Evolutionary conservation across 73 alveolate species (phyloP).

Genomic region (Symbiodinium pilosum): DNA sequence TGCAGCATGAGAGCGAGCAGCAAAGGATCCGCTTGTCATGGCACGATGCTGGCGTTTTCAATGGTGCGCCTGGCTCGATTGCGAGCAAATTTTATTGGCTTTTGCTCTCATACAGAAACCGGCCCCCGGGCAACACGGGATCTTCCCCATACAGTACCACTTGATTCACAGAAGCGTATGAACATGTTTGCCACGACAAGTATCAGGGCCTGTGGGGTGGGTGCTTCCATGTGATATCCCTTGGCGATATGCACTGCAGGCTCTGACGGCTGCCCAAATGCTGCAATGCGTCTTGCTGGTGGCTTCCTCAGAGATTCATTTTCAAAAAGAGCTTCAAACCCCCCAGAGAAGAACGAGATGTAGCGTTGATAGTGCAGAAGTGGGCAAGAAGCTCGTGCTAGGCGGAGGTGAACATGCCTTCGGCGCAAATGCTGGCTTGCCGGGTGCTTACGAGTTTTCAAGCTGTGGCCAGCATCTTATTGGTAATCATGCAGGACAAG

Average conservation of each 20-base stretch:
- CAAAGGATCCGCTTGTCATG: constrained; percentile 50
- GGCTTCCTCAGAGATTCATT: background rate
- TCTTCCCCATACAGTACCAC: too few species aligned
- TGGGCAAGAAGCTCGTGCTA: background rate
- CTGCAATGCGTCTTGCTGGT: constrained; percentile 29
- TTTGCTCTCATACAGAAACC: background rate
- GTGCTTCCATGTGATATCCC: too few species aligned
- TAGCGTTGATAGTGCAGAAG: too few species aligned
- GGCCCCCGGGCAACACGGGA: too few species aligned
- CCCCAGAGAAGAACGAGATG: too few species aligned
- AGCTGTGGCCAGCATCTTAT: too few species aligned
- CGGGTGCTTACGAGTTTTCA: background rate
- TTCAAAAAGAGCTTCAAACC: too few species aligned
- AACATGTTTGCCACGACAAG: too few species aligned
- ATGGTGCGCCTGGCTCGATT: constrained; percentile 12
- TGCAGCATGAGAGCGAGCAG: background rate
- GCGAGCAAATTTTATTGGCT: background rate
- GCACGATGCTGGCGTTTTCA: constrained; percentile 77
- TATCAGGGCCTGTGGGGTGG: too few species aligned
- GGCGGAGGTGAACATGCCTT: constrained; percentile 59
- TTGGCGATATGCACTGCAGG: background rate
- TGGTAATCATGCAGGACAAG: background rate
- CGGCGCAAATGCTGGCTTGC: constrained; percentile 52
- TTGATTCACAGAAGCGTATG: too few species aligned
- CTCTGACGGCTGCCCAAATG: constrained; percentile 5